Percentiles rank a stretch among this genome's conserved stretches.
These are phyloP conservation scores for Solanum pinnatisectum DNA, from an alignment of 257 asterid species.

Conservation along the genomic window DNA sequence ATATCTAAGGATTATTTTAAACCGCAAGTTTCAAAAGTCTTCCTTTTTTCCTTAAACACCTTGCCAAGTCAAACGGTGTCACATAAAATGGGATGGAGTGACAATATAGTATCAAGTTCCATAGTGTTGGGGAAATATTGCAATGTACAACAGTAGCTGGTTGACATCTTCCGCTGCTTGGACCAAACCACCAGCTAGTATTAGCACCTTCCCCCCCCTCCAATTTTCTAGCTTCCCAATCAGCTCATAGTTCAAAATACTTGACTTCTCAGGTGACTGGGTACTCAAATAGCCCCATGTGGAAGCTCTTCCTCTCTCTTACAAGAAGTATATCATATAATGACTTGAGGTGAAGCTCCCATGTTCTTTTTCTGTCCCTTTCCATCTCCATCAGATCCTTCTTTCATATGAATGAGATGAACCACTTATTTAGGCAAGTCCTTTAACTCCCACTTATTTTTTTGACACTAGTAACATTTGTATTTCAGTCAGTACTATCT, in stretches of 20 bases:
- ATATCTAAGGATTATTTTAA: neutral
- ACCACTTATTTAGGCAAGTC: neutral
- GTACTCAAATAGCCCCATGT: neutral
- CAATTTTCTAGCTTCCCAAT: neutral
- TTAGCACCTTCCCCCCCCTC: neutral
- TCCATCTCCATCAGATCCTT: neutral
- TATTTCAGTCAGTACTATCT: no score
- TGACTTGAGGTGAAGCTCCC: neutral
- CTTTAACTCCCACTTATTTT: neutral
- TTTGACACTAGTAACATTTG: no score
- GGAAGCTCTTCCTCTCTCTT: neutral
- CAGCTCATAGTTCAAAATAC: neutral
- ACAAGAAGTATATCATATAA: neutral
- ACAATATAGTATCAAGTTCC: neutral
- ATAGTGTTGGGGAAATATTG: neutral
- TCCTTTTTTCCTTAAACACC: neutral
- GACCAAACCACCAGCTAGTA: neutral
- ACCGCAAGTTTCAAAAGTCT: neutral
- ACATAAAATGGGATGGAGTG: neutral
- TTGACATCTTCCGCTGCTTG: neutral
- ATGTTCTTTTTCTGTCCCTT: neutral
- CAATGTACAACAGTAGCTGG: neutral
- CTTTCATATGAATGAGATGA: neutral
- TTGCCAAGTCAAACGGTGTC: neutral
- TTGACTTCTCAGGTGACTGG: neutral